A percentile compares a stretch with the other conserved stretches of the same genome.
These are phyloP conservation scores for Aspergillus pseudoglaucus DNA, from an alignment of 2,329 filamentous ascomycete genomes.

Conservation along the genomic window DNA sequence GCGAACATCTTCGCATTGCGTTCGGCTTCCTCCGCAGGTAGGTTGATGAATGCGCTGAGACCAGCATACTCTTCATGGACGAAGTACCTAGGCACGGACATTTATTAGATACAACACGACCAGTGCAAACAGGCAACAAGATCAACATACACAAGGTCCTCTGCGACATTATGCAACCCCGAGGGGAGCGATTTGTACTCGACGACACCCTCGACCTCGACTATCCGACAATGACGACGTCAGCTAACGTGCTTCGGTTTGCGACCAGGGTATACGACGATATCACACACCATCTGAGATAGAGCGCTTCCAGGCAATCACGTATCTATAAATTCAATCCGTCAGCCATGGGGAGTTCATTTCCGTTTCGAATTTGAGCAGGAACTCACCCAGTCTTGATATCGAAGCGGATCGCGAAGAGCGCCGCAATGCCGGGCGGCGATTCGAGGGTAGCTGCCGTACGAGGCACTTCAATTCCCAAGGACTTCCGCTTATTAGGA, in stretches of 20 bases:
- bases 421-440: conserved; percentile 57
- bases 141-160: conserved; percentile 62
- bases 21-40: conserved; percentile 67
- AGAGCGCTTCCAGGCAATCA: conserved; percentile 79
- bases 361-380: not conserved
- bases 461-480: conserved; percentile 30
- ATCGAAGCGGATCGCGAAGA: conserved; percentile 88
- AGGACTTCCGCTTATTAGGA: conserved; percentile 23
- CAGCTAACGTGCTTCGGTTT: conserved; percentile 10
- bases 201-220: conserved; percentile 71
- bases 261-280: conserved; percentile 1
- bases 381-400: conserved; percentile 73
- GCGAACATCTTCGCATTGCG: conserved; percentile 90
- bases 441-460: conserved; percentile 23
- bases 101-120: not conserved
- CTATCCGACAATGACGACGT: conserved; percentile 22
- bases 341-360: not conserved
- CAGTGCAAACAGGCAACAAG: conserved; percentile 3
- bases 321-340: conserved; percentile 50
- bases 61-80: conserved; percentile 79
- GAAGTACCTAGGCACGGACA: conserved; percentile 64
- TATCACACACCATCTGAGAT: conserved; percentile 54
- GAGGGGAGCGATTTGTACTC: conserved; percentile 97
- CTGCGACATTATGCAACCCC: conserved; percentile 77
- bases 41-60: conserved; percentile 85